phyloP scores from a whole-genome alignment of 164 flowering plant genomes.

The Chimonanthus salicifolius region DNA sequence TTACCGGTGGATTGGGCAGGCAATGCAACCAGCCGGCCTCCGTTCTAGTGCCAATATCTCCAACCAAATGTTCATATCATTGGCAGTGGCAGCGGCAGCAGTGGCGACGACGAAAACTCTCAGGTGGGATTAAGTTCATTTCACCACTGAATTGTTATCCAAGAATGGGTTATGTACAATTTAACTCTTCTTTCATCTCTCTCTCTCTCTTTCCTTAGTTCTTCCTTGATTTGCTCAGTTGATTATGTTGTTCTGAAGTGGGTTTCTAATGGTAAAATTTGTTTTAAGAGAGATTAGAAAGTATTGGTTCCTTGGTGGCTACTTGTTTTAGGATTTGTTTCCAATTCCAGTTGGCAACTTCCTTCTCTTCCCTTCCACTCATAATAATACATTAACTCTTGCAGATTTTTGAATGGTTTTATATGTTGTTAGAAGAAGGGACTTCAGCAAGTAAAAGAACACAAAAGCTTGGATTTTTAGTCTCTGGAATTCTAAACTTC shows the following conservation, averaged over 20 bases:
- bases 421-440: too few relatives aligned
- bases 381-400: too few relatives aligned
- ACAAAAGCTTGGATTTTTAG: neutral
- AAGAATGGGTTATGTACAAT: slow-evolving; percentile 8
- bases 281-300: too few relatives aligned
- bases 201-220: neutral
- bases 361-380: neutral
- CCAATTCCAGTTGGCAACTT: neutral
- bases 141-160: neutral
- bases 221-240: slow-evolving; percentile 1
- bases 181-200: neutral
- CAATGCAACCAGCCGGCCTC: slow-evolving; percentile 9
- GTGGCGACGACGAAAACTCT: neutral
- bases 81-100: too few relatives aligned
- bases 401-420: too few relatives aligned
- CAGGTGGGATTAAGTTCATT: too few relatives aligned
- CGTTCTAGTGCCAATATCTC: neutral
- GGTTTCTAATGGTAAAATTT: too few relatives aligned
- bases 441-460: too few relatives aligned
- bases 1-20: slow-evolving; percentile 20
- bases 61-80: too few relatives aligned
- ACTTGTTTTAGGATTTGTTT: neutral
- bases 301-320: neutral
- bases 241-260: neutral
- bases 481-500: neutral